Conservation (phyloP, 805 yeast species). For the Starmerella apicola region DNA sequence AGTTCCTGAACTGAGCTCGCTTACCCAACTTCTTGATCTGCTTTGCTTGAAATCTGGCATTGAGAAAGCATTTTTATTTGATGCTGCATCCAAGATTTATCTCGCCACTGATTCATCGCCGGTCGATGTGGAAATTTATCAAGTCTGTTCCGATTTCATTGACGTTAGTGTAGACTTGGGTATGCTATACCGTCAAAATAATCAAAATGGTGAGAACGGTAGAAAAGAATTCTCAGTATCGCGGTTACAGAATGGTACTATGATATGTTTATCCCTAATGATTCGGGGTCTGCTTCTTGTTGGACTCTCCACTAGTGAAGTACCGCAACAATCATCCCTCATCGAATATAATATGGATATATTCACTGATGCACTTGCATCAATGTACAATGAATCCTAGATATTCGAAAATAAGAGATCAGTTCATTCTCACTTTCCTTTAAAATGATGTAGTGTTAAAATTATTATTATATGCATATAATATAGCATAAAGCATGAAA, state of each 20-base stretch:
- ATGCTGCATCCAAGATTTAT: constrained; percentile 81
- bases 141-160: constrained; percentile 93
- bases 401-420: too few relatives aligned
- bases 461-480: too few relatives aligned
- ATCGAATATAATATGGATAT: constrained; percentile 82
- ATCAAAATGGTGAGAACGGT: constrained; percentile 3
- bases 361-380: constrained; percentile 51
- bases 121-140: constrained; percentile 88
- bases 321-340: constrained; percentile 42
- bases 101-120: constrained; percentile 95
- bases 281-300: constrained; percentile 85
- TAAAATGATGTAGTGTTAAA: too few relatives aligned
- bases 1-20: constrained; percentile 73
- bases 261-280: constrained; percentile 78
- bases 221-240: constrained; percentile 26
- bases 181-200: constrained; percentile 24
- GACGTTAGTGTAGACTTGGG: constrained; percentile 87
- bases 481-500: too few relatives aligned
- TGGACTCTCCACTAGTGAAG: constrained; percentile 65
- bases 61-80: constrained; percentile 87
- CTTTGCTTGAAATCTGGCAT: constrained; percentile 79
- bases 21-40: constrained; percentile 80
- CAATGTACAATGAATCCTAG: constrained; percentile 14
- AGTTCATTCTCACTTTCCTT: too few relatives aligned
- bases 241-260: constrained; percentile 68